These are phyloP conservation scores for Stephania yunnanensis DNA, from an alignment of 164 flowering plant species.

Conservation along the genomic window DNA sequence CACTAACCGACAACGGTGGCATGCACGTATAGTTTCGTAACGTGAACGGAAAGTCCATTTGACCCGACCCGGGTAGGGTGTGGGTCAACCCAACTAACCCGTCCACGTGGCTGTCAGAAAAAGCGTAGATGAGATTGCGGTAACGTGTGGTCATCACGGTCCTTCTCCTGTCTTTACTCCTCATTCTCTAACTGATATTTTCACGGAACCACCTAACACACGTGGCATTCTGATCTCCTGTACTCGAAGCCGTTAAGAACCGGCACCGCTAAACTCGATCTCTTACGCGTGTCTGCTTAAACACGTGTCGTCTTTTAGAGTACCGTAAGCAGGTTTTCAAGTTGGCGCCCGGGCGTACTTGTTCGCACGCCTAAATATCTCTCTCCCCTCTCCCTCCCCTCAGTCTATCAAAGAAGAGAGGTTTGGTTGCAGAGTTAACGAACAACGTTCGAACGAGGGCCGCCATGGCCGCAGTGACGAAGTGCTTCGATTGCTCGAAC, in stretches of 20 bases:
- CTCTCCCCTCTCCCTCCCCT: background rate
- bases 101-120: slow-evolving; percentile 36
- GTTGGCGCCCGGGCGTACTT: background rate
- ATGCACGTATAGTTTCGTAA: slow-evolving; percentile 1
- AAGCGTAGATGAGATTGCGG: slow-evolving; percentile 44
- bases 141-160: slow-evolving; percentile 92
- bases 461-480: slow-evolving; percentile 48
- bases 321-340: background rate
- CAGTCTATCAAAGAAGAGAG: background rate
- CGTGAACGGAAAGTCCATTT: background rate
- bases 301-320: background rate
- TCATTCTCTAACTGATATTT: background rate
- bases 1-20: background rate
- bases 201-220: no score
- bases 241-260: no score
- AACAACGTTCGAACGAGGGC: background rate
- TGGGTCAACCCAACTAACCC: slow-evolving; percentile 3
- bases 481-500: slow-evolving; percentile 24
- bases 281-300: background rate
- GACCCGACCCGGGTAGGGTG: background rate
- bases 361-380: background rate
- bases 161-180: slow-evolving; percentile 8
- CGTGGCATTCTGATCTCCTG: no score
- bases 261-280: no score
- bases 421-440: background rate